Base-by-base conservation (phyloP, 1,284 basidiomycete species). In the Rhodotorula sp. region DNA sequence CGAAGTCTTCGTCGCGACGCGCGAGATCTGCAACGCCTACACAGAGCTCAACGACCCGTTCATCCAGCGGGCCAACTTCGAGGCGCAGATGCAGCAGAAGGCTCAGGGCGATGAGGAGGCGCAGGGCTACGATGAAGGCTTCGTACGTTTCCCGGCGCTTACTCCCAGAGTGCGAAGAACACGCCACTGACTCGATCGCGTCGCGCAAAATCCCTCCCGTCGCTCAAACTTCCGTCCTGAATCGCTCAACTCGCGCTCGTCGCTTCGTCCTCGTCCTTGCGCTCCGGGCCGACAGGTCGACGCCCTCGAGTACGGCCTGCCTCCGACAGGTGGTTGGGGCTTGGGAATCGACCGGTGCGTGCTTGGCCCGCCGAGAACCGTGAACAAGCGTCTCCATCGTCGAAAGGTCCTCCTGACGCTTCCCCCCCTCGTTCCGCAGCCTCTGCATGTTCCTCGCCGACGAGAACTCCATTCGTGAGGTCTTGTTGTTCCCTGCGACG, bases 31-130 rank as follows among this genome's bases (percentile, higher is more conserved):
- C 84, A 96, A 96, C 64, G 92, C 93, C 48, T 96, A 99, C 82
- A 99, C 95, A 52, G 95, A 99, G 85, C 87, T 99, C 85, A 97
- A 96, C 83, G 94, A 96, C 82, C 93, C 93, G 2, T 96, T 96
- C 80, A 94, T 97, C 81, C 95, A 99, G 83, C 86, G 94, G 31
- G 84, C 93, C 77, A 88, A 94, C 76, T 99, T 99, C 82, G 92
- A 96, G 82, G 95, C 99, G 82, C 78, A 89, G 85, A 85, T 86
- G 65, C 86, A 87, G 77, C 95, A 99, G 83, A 98, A 98, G 88
- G 92, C 93, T 68, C 88, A 89, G 70, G 95, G 95, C 70, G 95
- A 99, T 78, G 96, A 99, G 68, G 96, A 99, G 82, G 95, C 95
- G 13, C 95, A 98, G 82, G 94, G 91, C 46, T 87, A 98, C 69